Conservation (phyloP, 176 grass and related monocot species). For the Secale cereale region DNA sequence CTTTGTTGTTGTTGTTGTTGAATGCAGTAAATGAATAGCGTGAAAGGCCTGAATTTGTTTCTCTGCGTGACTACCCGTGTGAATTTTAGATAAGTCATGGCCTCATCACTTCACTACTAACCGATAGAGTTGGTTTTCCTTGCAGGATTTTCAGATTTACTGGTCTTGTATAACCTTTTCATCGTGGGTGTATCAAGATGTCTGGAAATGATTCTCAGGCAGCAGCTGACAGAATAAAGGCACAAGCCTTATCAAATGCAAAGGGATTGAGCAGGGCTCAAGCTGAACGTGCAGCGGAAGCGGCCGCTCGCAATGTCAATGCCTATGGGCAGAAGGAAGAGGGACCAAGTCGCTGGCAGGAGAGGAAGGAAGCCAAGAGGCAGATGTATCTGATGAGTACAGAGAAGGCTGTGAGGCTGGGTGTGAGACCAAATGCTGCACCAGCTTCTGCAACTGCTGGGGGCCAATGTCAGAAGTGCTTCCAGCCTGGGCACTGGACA, state of each 20-base stretch:
- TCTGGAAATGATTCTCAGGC: conserved; percentile 58
- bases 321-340: conserved; percentile 98
- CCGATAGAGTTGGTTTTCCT: background rate
- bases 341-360: conserved; percentile 84
- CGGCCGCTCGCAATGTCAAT: conserved; percentile 79
- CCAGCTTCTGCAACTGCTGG: conserved; percentile 22
- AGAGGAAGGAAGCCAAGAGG: conserved; percentile 87
- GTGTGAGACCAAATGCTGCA: conserved; percentile 59
- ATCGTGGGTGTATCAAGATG: conserved; percentile 39
- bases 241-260: conserved; percentile 59
- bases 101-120: background rate
- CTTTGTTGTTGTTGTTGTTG: too few species aligned
- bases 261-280: conserved; percentile 86
- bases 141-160: conserved; percentile 12
- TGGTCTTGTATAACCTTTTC: background rate
- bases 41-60: background rate
- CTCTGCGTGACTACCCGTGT: background rate
- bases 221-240: conserved; percentile 68
- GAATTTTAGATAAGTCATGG: background rate
- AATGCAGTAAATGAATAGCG: background rate
- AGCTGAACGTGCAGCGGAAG: conserved; percentile 70
- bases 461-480: conserved; percentile 86
- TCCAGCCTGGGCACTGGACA: conserved; percentile 86
- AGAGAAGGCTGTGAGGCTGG: conserved; percentile 71
- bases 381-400: conserved; percentile 98